phyloP scores from a whole-genome alignment of 345 rosid species.

The Eucalyptus dawsonii region DNA sequence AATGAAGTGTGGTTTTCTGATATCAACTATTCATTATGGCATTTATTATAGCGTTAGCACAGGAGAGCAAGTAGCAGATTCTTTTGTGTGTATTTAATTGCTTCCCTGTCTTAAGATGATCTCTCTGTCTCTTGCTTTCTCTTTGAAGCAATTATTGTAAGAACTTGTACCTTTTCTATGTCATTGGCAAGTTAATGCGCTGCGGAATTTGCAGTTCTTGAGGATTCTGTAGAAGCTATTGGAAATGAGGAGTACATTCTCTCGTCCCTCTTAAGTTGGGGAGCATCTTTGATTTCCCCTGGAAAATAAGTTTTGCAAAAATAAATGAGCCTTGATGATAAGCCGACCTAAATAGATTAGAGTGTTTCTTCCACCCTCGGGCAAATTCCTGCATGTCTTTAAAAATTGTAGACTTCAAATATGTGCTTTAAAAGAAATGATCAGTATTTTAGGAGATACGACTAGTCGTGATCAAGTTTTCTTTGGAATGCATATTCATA shows the following conservation, averaged over 20 bases:
- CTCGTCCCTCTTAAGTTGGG: background rate
- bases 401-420: background rate
- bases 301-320: background rate
- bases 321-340: background rate
- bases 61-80: background rate
- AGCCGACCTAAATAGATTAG: background rate
- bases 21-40: background rate
- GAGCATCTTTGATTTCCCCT: background rate
- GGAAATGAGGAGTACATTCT: background rate
- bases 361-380: background rate
- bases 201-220: background rate
- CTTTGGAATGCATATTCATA: background rate
- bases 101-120: conserved; percentile 32
- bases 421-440: background rate
- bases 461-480: background rate
- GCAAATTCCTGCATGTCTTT: background rate
- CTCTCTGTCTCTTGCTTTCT: background rate
- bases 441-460: background rate
- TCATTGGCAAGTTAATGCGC: background rate
- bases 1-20: background rate
- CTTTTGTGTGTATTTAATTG: background rate
- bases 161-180: background rate
- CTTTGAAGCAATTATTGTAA: background rate
- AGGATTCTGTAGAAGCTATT: background rate
- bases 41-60: background rate